A percentile compares a stretch with the other conserved stretches of the same genome.
Conservation (phyloP, 805 yeast species). For the Saccharomycopsis selenospora region DNA sequence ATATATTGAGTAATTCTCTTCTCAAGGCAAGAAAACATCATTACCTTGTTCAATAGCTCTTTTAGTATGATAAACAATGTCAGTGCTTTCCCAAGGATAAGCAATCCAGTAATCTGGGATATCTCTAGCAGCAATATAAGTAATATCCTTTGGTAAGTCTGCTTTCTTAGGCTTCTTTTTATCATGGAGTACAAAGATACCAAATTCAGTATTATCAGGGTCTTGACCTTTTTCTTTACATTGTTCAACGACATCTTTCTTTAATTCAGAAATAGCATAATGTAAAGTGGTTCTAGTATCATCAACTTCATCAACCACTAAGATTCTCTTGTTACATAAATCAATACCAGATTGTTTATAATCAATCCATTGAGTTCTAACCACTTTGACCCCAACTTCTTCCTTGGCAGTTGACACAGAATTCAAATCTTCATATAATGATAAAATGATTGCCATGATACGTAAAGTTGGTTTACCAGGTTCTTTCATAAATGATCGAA, state of each 20-base stretch:
- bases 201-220: constrained; percentile 54
- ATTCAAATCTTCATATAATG: constrained; percentile 79
- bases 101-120: constrained; percentile 82
- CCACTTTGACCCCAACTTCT: constrained; percentile 56
- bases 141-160: constrained; percentile 56
- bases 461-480: constrained; percentile 84
- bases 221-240: constrained; percentile 45
- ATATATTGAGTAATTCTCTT: no score
- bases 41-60: constrained; percentile 71
- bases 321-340: constrained; percentile 59
- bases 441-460: constrained; percentile 90
- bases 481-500: constrained; percentile 85
- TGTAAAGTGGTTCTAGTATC: constrained; percentile 81
- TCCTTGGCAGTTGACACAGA: constrained; percentile 52
- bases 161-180: constrained; percentile 68
- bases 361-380: constrained; percentile 80
- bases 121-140: constrained; percentile 67
- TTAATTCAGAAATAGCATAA: constrained; percentile 67
- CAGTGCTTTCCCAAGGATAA: constrained; percentile 79
- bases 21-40: constrained; percentile 34
- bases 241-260: constrained; percentile 62
- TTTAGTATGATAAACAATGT: constrained; percentile 65
- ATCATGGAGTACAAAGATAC: constrained; percentile 73
- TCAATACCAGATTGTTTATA: constrained; percentile 45
- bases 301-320: constrained; percentile 79